Percentiles rank a stretch among this genome's conserved stretches.
Conservation (phyloP, 495 filamentous ascomycete species). For the Penicillium daleae region DNA sequence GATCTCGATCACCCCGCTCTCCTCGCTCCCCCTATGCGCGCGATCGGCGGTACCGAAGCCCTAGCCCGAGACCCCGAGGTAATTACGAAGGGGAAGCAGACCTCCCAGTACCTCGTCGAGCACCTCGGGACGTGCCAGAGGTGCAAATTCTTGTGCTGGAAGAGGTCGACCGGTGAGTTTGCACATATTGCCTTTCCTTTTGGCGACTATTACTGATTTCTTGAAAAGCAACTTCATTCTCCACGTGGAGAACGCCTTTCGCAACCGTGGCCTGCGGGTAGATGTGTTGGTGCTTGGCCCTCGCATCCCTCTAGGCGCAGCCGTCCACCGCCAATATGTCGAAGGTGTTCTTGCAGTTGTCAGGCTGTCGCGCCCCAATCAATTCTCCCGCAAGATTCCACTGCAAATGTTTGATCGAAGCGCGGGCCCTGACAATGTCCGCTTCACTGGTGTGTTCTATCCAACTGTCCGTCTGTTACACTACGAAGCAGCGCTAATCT, state of each 20-base stretch:
- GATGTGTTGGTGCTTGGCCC: constrained; percentile 78
- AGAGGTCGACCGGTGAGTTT: constrained; percentile 69
- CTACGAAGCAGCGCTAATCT: constrained; percentile 4
- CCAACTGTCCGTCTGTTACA: background rate
- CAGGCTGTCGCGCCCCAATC: constrained; percentile 68
- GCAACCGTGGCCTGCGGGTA: constrained; percentile 66
- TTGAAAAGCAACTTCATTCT: constrained; percentile 69
- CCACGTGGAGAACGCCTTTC: constrained; percentile 79
- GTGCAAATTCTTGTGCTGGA: constrained; percentile 85
- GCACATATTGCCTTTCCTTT: background rate
- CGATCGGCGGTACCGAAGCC: constrained; percentile 67
- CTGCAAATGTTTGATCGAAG: constrained; percentile 86
- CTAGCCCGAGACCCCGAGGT: constrained; percentile 61
- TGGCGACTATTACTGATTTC: constrained; percentile 14
- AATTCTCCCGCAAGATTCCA: constrained; percentile 70
- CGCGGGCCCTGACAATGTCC: constrained; percentile 67
- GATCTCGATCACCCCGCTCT: constrained; percentile 64
- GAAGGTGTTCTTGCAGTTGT: constrained; percentile 89
- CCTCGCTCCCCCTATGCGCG: constrained; percentile 61
- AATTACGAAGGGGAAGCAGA: constrained; percentile 60
- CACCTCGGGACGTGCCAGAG: constrained; percentile 80
- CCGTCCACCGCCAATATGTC: constrained; percentile 81
- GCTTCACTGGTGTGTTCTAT: constrained; percentile 65
- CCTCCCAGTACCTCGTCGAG: constrained; percentile 72
- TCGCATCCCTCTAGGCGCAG: constrained; percentile 73